Evolutionary conservation across 2,329 filamentous ascomycete genomes (phyloP), one percentile per base, ranked within the genome.

Genomic region (Talaromyces sp.): DNA sequence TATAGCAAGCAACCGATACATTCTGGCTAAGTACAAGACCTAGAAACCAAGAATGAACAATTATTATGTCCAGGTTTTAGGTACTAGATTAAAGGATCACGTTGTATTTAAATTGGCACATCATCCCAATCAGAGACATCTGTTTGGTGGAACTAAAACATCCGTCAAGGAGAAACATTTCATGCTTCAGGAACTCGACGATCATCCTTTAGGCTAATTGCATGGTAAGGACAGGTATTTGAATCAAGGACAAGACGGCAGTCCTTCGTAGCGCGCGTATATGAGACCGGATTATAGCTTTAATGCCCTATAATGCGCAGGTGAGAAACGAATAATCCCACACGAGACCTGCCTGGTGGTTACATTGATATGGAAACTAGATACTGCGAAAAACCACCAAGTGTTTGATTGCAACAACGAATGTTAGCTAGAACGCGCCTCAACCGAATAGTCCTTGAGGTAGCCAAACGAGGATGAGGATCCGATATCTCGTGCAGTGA

Each of bases 141-240:
- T 58, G 31, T 33, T 58, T 58, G 55, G 25, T 44, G 55, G 39
- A 58, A 35, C 9, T 23, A 23, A 58, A 58, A 44, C 6, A n/a
- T 31, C 55, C 21, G 37, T 48, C 44, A 48, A 25, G 44, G 12
- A 48, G 23, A 48, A 25, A 48, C 6, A 9, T 28, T 16, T 25
- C 6, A 25, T 48, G 21, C 23, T 28, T 48, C 44, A 18, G 1
- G 9, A 18, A 7, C 23, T 23, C 18, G 25, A 50, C 44, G 44
- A 9, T n/a, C 14, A 31, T 9, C 14, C 7, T 58, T 58, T 58
- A 58, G 55, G 37, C 55, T 44, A 58, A 31, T 39, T 56, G 8
- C 7, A n/a, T 8, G 2, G 5, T 5, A 28, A 18, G 40, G 28
- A 39, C 52, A 48, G 6, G 6, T 8, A 2, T 44, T 7, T 5